Base-by-base conservation (phyloP, 2,329 filamentous ascomycete species). In the Xylariaceae sp. region DNA sequence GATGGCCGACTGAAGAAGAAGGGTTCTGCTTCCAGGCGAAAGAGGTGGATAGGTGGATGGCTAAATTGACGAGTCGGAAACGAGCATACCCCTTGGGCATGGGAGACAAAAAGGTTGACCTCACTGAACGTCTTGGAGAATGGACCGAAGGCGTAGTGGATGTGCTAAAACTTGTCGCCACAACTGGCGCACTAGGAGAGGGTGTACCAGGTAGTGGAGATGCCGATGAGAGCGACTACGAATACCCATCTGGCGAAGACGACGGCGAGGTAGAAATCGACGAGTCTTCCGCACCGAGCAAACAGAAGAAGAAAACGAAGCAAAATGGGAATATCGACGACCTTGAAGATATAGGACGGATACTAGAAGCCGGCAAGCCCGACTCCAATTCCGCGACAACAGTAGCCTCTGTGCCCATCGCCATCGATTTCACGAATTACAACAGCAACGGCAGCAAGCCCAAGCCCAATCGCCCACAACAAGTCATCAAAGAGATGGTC, bases 1-100 rank as follows among this genome's bases (percentile, higher is more conserved):
- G 87, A 47, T 98, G 93, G 92, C 88, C 90, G 1, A 88, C 85
- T 0, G 90, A 95, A 67, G 80, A 85, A 48, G 87, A 93, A 56
- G 92, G 92, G 0, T 98, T 91, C 68, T 96, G 92, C 64, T 90
- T 88, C 51, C 92, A 97, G 64, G 92, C 92, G 2, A 87, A 85
- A 60, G 85, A 95, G 55, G 75, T 94, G 3, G 92, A 98, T 64
- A 90, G 83, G 63, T 97, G 93, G 92, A 88, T 98, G 86, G 90
- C 92, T n/a, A 94, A 90, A 63, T 69, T 98, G 59, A 95, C 91
- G 0, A 85, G 80, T 2, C 80, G 85, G 50, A 95, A 92, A 69
- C 77, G 91, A 61, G 91, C 89, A 1, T 97, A 86, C 58, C 92
- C 92, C 0, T 72, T 97, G 6, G 93, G 93, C 4, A 84, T 92